These are phyloP conservation scores for Schwanniomyces yamadae DNA, from an alignment of 805 yeast species.

Conservation along the genomic window DNA sequence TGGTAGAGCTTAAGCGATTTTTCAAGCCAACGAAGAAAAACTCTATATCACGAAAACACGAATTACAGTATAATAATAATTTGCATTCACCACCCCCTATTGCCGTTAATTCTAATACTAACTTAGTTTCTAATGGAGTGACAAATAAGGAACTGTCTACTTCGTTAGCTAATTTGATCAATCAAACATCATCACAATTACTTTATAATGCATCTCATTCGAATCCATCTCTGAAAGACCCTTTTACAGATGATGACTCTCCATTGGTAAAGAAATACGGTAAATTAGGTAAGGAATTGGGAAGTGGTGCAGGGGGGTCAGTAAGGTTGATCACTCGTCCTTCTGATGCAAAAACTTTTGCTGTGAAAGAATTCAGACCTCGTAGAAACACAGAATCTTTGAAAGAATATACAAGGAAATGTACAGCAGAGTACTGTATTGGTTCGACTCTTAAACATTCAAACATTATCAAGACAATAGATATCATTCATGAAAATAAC, in stretches of 20 bases:
- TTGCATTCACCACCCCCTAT: constrained; percentile 33
- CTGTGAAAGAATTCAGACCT: constrained; percentile 88
- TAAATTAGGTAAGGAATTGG: constrained; percentile 80
- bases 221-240: constrained; percentile 31
- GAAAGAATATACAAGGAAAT: constrained; percentile 86
- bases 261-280: constrained; percentile 78
- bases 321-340: constrained; percentile 72
- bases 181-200: constrained; percentile 37
- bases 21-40: constrained; percentile 56
- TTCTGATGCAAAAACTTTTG: constrained; percentile 71
- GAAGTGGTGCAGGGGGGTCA: constrained; percentile 95
- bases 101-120: constrained; percentile 10
- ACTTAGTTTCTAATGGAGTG: constrained; percentile 8
- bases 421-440: constrained; percentile 91
- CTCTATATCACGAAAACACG: constrained; percentile 15
- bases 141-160: constrained; percentile 34
- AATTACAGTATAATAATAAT: constrained; percentile 20
- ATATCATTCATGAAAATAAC: constrained; percentile 85
- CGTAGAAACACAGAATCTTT: constrained; percentile 70
- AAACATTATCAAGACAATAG: constrained; percentile 87
- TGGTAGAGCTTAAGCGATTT: constrained; percentile 71
- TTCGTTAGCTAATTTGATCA: constrained; percentile 34
- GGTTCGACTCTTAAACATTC: constrained; percentile 89
- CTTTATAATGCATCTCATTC: constrained; percentile 37
- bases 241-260: constrained; percentile 35